Percentiles rank a stretch among this genome's conserved stretches.
phyloP scores from a whole-genome alignment of 148 eudicot genomes.

The Cornus kousa region DNA sequence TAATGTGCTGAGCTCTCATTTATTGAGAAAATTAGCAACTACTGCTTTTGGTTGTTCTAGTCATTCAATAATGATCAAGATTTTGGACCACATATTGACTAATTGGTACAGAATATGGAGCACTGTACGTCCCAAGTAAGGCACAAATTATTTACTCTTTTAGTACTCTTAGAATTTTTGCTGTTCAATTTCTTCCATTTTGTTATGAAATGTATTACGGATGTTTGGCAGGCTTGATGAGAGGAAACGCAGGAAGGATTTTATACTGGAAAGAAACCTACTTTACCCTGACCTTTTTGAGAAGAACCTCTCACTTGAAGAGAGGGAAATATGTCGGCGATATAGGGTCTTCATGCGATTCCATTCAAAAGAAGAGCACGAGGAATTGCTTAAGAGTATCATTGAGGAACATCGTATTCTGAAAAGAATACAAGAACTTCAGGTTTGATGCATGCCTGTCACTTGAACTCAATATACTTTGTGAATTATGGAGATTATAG shows the following conservation, averaged over 20 bases:
- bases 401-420: slow-evolving; percentile 73
- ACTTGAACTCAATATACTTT: not conserved
- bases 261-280: slow-evolving; percentile 78
- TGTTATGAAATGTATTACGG: not conserved
- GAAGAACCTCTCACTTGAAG: slow-evolving; percentile 66
- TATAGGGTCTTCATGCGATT: slow-evolving; percentile 88
- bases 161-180: not conserved
- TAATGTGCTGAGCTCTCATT: not conserved
- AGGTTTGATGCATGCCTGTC: slow-evolving; percentile 41
- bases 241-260: slow-evolving; percentile 90
- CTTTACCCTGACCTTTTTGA: slow-evolving; percentile 79
- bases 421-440: slow-evolving; percentile 71
- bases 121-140: not conserved
- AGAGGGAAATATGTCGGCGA: slow-evolving; percentile 75
- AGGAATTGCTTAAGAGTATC: slow-evolving; percentile 63
- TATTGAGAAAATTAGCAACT: not conserved
- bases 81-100: not conserved
- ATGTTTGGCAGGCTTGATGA: slow-evolving; percentile 75
- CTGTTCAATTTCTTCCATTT: slow-evolving; percentile 3
- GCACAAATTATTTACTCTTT: not conserved
- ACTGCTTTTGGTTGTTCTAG: not conserved
- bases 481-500: not conserved
- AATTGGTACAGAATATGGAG: not conserved
- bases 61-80: not conserved
- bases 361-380: slow-evolving; percentile 83